Base-by-base conservation (phyloP, 2,329 filamentous ascomycete species). In the Pseudogymnoascus sp. region DNA sequence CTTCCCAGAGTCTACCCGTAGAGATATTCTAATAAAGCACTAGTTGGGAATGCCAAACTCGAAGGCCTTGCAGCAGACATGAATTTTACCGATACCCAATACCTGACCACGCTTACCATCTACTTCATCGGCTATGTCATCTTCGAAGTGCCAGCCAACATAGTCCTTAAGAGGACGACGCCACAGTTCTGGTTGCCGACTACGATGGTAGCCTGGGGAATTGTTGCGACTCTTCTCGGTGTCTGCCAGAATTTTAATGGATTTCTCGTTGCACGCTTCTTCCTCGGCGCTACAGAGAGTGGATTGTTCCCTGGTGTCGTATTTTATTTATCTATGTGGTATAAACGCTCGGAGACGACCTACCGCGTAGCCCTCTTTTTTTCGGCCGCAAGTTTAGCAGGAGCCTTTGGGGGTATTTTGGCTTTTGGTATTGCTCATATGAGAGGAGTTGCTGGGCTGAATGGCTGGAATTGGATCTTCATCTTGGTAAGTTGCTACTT, bases 261-360 rank as follows among this genome's bases (percentile, higher is more conserved):
- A 0, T 84, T 85, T 67, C 75, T 84, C 7, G 76, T 77, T 1
- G 80, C 80, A 7, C 75, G 82, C 1, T 83, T 83, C 71, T 84
- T 84, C 67, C 75, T 85, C 1, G 82, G 82, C 17, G 79, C 84
- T 1, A 75, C 82, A 0, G 82, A 85, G 65, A 78, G 77, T 11
- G 90, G 89, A 6, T 79, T 93, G 0, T 91, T 90, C 70, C 89
- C 89, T 0, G 88, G 88, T 1, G 84, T 92, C 15, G 89, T 89
- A 68, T 93, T 91, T 74, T 92, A 92, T 71, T 81, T 95, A 0
- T 89, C 86, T 0, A 93, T 89, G 72, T 96, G 71, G 71, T 85
- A 84, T 46, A 81, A 81, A 66, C 73, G 82, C 11, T 77, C 77
- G 0, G 82, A 85, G 69, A 73, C 80, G 2, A 81, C 83, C 64